A percentile compares a stretch with the other conserved stretches of the same genome.
These are phyloP conservation scores for Ophiosphaerella narmari DNA, from an alignment of 2,329 filamentous ascomycete species.

Conservation along the genomic window DNA sequence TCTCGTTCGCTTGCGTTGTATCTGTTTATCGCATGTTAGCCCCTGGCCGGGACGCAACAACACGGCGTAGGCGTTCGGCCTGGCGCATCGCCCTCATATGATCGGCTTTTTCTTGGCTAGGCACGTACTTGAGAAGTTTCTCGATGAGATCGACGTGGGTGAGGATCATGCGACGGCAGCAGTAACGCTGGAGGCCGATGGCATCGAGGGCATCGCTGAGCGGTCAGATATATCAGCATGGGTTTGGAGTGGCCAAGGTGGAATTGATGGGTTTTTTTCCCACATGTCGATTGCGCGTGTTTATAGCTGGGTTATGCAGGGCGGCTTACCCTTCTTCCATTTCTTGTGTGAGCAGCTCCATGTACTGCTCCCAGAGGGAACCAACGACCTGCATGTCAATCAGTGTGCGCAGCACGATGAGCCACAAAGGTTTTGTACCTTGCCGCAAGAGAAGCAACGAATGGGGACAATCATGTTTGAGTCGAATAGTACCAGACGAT, in stretches of 20 bases:
- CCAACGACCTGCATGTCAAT: conserved; percentile 75
- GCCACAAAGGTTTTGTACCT: conserved; percentile 62
- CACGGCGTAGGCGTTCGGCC: conserved; percentile 3
- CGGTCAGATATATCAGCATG: background rate
- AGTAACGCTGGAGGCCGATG: conserved; percentile 92
- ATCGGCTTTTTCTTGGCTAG: conserved; percentile 14
- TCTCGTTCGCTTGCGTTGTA: conserved; percentile 45
- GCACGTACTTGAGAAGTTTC: conserved; percentile 73
- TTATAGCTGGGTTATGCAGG: background rate
- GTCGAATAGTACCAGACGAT: background rate
- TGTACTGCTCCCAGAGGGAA: conserved; percentile 96
- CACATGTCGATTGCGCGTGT: background rate
- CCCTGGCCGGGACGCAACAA: conserved; percentile 18
- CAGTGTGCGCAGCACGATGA: conserved; percentile 28
- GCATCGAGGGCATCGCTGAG: conserved; percentile 91
- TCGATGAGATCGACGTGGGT: conserved; percentile 98
- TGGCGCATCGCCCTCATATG: conserved; percentile 9
- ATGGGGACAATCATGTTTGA: conserved; percentile 95
- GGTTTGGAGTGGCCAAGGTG: background rate
- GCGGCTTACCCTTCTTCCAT: conserved; percentile 40
- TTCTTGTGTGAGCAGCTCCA: conserved; percentile 78
- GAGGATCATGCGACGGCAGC: conserved; percentile 99
- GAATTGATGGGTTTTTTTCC: no score
- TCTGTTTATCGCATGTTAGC: conserved; percentile 30
- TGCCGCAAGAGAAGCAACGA: conserved; percentile 98